phyloP scores from a whole-genome alignment of 306 rosid species.

The Quercus mongolica region DNA sequence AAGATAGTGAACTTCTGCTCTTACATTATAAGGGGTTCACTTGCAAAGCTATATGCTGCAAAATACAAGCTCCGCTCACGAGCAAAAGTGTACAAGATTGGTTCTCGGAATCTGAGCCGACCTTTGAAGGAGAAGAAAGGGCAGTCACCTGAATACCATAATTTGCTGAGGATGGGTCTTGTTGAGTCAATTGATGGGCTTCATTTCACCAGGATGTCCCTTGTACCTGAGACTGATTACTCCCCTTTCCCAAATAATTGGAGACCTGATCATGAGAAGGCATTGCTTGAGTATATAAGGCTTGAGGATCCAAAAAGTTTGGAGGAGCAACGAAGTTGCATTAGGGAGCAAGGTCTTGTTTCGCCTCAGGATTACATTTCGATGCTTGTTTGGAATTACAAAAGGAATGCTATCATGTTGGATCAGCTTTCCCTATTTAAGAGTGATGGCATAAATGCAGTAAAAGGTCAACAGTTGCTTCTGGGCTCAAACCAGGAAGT shows the following conservation, averaged over 20 bases:
- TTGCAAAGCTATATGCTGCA: slow-evolving; percentile 98
- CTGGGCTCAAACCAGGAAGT: slow-evolving; percentile 39
- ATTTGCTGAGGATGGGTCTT: slow-evolving; percentile 94
- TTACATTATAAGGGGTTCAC: slow-evolving; percentile 81
- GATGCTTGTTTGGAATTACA: slow-evolving; percentile 98
- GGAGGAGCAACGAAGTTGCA: slow-evolving; percentile 64
- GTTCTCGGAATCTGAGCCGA: slow-evolving; percentile 77
- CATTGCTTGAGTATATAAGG: slow-evolving; percentile 73
- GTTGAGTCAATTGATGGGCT: slow-evolving; percentile 94
- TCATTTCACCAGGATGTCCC: slow-evolving; percentile 85
- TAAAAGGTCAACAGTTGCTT: slow-evolving; percentile 34
- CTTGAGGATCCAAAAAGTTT: slow-evolving; percentile 76
- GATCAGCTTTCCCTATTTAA: slow-evolving; percentile 51
- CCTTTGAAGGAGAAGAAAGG: slow-evolving; percentile 97
- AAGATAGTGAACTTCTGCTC: slow-evolving; percentile 92
- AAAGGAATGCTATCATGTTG: slow-evolving; percentile 52
- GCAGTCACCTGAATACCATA: slow-evolving; percentile 87
- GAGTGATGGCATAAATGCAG: slow-evolving; percentile 20
- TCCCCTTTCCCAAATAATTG: slow-evolving; percentile 77
- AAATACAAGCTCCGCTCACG: slow-evolving; percentile 93
- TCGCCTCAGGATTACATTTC: slow-evolving; percentile 89
- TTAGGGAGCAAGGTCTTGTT: slow-evolving; percentile 77
- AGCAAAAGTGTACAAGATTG: slow-evolving; percentile 95
- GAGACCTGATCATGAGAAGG: slow-evolving; percentile 90
- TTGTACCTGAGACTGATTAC: slow-evolving; percentile 91